phyloP scores from a whole-genome alignment of 177 flowering plant genomes.

The Vitis hybrid region DNA sequence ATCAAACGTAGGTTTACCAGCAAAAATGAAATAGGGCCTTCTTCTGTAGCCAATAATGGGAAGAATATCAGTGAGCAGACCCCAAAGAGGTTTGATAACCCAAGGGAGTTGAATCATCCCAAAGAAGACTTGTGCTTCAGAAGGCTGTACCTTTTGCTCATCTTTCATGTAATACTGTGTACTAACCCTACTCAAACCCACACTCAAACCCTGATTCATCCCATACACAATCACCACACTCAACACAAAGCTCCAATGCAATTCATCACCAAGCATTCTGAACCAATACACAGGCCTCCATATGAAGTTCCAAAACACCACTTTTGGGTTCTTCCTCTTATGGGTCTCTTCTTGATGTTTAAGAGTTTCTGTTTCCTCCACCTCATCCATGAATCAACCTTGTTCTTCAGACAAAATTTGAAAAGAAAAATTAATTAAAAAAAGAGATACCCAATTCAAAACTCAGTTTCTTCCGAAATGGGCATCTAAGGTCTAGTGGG shows the following conservation, averaged over 20 bases:
- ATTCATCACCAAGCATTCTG: constrained; percentile 17
- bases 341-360: neutral
- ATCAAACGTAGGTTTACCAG: constrained; percentile 18
- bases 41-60: constrained; percentile 26
- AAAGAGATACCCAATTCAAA: neutral
- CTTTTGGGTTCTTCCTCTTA: neutral
- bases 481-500: neutral
- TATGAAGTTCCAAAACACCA: neutral
- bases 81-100: constrained; percentile 24
- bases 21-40: constrained; percentile 27
- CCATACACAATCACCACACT: constrained; percentile 16
- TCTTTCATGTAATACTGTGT: constrained; percentile 18
- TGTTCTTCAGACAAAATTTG: neutral
- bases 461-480: neutral
- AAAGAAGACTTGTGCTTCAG: constrained; percentile 3
- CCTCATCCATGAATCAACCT: neutral
- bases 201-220: constrained; percentile 8
- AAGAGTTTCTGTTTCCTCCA: neutral
- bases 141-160: constrained; percentile 17
- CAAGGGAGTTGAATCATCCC: constrained; percentile 12
- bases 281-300: constrained; percentile 14
- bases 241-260: constrained; percentile 26
- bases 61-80: constrained; percentile 32
- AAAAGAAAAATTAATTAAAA: neutral
- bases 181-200: neutral